Percentiles rank a stretch among this genome's conserved stretches.
Conservation (phyloP, 2,329 filamentous ascomycete species). For the Mycosphaerella sp. region DNA sequence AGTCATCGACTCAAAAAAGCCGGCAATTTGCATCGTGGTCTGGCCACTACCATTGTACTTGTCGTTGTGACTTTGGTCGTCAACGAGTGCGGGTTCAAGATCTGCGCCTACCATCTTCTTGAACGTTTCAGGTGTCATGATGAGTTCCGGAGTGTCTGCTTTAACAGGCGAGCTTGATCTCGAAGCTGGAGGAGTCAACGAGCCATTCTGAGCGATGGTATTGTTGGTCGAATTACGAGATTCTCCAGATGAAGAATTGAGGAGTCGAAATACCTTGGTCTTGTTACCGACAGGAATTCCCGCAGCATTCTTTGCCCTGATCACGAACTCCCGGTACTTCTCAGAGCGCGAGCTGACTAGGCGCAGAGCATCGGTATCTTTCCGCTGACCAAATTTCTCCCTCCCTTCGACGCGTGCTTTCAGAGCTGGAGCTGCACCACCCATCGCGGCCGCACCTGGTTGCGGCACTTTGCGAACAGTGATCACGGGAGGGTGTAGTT, state of each 20-base stretch:
- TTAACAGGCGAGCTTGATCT: conserved; percentile 38
- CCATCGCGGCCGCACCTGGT: conserved; percentile 12
- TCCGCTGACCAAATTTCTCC: conserved; percentile 22
- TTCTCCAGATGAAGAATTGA: conserved; percentile 44
- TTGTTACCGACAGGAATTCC: conserved; percentile 65
- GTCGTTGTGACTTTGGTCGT: conserved; percentile 64
- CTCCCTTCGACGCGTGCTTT: conserved; percentile 14
- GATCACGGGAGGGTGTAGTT: conserved; percentile 78
- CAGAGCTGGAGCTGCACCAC: conserved; percentile 33
- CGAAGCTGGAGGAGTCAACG: conserved; percentile 40
- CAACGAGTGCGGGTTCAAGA: conserved; percentile 56
- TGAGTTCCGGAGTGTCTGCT: conserved; percentile 45
- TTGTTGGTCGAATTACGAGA: conserved; percentile 25
- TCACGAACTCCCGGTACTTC: conserved; percentile 68
- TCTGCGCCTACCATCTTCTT: conserved; percentile 56
- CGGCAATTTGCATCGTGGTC: conserved; percentile 58
- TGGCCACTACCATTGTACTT: conserved; percentile 67
- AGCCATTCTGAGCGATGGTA: conserved; percentile 34
- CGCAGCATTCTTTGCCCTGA: conserved; percentile 61
- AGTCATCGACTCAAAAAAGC: conserved; percentile 63
- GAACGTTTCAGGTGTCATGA: conserved; percentile 60
- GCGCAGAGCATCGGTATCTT: conserved; percentile 52
- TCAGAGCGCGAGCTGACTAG: conserved; percentile 66
- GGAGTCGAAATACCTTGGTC: conserved; percentile 64
- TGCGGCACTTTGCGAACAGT: conserved; percentile 72